These are phyloP conservation scores for Penicillium bovifimosum DNA, from an alignment of 495 filamentous ascomycete genomes.

Conservation along the genomic window DNA sequence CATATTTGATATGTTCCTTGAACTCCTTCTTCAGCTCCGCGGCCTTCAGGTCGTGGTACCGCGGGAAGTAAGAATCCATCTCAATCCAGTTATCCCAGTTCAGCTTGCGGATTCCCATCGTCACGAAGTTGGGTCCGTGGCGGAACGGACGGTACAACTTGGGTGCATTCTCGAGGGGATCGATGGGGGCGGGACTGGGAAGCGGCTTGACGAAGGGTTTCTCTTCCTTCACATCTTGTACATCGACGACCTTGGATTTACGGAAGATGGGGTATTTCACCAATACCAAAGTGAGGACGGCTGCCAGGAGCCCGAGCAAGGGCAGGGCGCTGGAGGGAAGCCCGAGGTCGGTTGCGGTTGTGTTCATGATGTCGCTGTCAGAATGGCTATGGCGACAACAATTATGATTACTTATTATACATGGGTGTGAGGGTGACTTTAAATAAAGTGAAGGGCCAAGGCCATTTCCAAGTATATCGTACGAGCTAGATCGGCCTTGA, in stretches of 20 bases:
- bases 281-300: not conserved
- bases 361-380: not conserved
- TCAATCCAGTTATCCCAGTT: slow-evolving; percentile 69
- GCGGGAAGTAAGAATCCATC: slow-evolving; percentile 65
- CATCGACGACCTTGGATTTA: not conserved
- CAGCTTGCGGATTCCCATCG: slow-evolving; percentile 70
- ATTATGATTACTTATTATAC: not conserved
- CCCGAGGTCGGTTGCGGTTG: not conserved
- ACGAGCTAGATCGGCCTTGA: not conserved
- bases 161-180: slow-evolving; percentile 45
- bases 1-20: slow-evolving; percentile 16
- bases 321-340: not conserved
- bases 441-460: not conserved
- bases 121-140: slow-evolving; percentile 62
- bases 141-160: slow-evolving; percentile 70
- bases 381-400: not conserved
- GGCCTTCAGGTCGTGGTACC: slow-evolving; percentile 61
- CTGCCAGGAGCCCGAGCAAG: not conserved
- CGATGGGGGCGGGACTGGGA: slow-evolving; percentile 2
- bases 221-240: not conserved
- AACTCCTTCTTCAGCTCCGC: slow-evolving; percentile 44
- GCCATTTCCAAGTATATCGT: not conserved
- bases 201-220: slow-evolving; percentile 11
- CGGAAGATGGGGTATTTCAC: slow-evolving; percentile 1
- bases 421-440: not conserved